A percentile compares a stretch with the other conserved stretches of the same genome.
phyloP scores from a whole-genome alignment of 495 filamentous ascomycete species.

The Podospora australis region DNA sequence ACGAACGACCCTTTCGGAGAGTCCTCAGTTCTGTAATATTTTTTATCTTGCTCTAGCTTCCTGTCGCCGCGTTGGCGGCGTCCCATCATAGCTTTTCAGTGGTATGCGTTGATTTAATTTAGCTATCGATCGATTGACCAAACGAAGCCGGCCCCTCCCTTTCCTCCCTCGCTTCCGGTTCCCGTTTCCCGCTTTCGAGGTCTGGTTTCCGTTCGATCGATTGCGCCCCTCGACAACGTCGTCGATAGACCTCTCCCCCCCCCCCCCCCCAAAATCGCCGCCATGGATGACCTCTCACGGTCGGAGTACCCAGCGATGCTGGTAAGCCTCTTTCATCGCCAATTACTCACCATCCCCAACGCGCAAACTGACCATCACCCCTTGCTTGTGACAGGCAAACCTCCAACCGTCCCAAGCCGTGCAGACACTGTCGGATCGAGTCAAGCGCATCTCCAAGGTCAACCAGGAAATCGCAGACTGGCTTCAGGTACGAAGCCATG shows the following conservation, averaged over 20 bases:
- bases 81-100: slow-evolving; percentile 4
- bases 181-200: background rate
- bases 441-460: slow-evolving; percentile 77
- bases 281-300: slow-evolving; percentile 69
- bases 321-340: slow-evolving; percentile 50
- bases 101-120: slow-evolving; percentile 27
- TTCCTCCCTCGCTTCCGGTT: slow-evolving; percentile 4
- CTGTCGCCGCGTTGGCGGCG: slow-evolving; percentile 3
- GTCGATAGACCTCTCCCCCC: background rate
- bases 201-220: background rate
- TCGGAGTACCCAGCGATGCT: slow-evolving; percentile 94
- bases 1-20: background rate
- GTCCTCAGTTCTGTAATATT: slow-evolving; percentile 5
- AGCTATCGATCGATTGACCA: too few species aligned
- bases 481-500: slow-evolving; percentile 72
- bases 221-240: slow-evolving; percentile 1
- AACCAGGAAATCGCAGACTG: slow-evolving; percentile 94
- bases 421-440: slow-evolving; percentile 74
- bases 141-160: background rate
- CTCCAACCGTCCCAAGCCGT: slow-evolving; percentile 84
- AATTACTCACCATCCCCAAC: background rate
- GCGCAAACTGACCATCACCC: slow-evolving; percentile 15
- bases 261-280: too few species aligned
- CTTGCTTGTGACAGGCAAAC: slow-evolving; percentile 51
- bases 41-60: background rate